Evolutionary conservation across 768 basidiomycete genomes (phyloP).

Genomic region (Trametes meyenii): DNA sequence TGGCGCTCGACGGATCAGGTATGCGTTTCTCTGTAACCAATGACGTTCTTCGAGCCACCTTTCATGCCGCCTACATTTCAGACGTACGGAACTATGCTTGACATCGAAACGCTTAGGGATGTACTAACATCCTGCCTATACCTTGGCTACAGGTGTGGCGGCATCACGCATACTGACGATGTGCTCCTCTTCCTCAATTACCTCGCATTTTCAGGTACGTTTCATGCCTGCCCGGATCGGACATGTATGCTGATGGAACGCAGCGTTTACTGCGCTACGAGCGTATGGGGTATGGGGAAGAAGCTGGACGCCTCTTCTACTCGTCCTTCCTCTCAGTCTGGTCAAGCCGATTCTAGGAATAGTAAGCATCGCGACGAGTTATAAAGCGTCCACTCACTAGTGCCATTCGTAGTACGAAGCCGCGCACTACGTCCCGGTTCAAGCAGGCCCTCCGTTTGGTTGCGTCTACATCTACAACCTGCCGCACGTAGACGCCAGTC

Average conservation of each 20-base stretch:
- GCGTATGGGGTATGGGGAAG: slow-evolving; percentile 22
- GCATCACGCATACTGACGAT: slow-evolving; percentile 1
- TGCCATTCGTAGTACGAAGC: slow-evolving; percentile 3
- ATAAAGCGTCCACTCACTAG: neutral
- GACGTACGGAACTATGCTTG: neutral
- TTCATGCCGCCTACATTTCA: too few species aligned
- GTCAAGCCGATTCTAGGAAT: slow-evolving; percentile 7
- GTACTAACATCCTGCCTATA: neutral
- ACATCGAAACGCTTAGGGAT: neutral
- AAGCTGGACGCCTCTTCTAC: slow-evolving; percentile 20
- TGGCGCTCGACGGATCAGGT: slow-evolving; percentile 2
- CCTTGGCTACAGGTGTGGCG: neutral
- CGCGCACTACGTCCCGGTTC: slow-evolving; percentile 5
- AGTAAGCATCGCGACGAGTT: slow-evolving; percentile 8
- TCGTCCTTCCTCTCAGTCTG: slow-evolving; percentile 16
- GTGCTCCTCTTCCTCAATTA: slow-evolving; percentile 6
- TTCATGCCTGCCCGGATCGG: too few species aligned
- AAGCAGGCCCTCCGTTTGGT: slow-evolving; percentile 23
- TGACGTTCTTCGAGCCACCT: too few species aligned
- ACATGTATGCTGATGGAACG: too few species aligned
- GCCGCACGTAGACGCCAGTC: neutral
- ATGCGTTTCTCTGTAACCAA: neutral
- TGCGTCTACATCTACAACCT: slow-evolving; percentile 2
- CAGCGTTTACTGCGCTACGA: slow-evolving; percentile 12
- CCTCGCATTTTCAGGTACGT: neutral